Evolutionary conservation across 1,139 yeast species (phyloP), one percentile per base, ranked within the genome.

Genomic region (Yamadazyma siamensis): DNA sequence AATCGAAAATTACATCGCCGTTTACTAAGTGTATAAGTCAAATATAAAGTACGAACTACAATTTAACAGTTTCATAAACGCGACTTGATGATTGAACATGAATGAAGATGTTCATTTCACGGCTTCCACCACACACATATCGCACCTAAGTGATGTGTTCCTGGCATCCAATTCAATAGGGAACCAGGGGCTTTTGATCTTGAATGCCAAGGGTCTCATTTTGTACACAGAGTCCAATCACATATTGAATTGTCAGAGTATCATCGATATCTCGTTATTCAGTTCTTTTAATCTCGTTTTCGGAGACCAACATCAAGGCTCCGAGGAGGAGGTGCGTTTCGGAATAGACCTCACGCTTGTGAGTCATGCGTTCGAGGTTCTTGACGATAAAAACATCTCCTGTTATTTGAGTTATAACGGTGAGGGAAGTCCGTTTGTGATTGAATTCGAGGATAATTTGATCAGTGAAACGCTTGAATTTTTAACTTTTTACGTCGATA

Each of bases 1-100:
- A 61, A 80, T 84, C 38, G 81, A 80, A 47, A 81, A 80, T 54
- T 84, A 83, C 54, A 83, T 83, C 35, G 67, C 88, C 29, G 91
- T 82, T 26, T 82, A 75, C 46, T 44, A 23, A 16, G 11, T 10
- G 11, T 7, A 7, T 10, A 21, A 21, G 11, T 7, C 6, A 7
- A 21, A 10, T 10, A 10, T 21, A 6, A n/a, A 16, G 23, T 27
- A 27, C 20, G 17, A 21, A 22, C n/a, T n/a, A 27, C 12, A 23
- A 13, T 26, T 11, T 27, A 22, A 7, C 11, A 21, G 7, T 6
- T 21, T 21, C n/a, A n/a, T n/a, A n/a, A n/a, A n/a, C n/a, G n/a
- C n/a, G n/a, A n/a, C n/a, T n/a, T n/a, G n/a, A n/a, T n/a, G n/a
- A n/a, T n/a, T n/a, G n/a, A n/a, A n/a, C n/a, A 6, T 21, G 23